Conservation (phyloP, 352 stramenopile species). For the Phytophthora vignae region DNA sequence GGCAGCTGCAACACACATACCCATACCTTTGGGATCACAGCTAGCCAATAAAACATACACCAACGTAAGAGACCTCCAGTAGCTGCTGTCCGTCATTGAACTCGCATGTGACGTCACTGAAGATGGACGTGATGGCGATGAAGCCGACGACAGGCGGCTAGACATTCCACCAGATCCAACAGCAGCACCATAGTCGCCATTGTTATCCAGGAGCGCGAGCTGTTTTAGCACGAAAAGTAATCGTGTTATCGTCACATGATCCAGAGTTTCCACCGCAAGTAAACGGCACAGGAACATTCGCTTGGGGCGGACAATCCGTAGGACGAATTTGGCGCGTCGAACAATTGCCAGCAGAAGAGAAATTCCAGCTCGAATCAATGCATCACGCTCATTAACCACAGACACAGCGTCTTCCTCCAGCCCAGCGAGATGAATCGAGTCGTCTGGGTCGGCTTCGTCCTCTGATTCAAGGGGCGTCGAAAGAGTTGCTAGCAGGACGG, state of each 20-base stretch:
- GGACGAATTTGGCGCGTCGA: slow-evolving; percentile 72
- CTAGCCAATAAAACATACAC: slow-evolving; percentile 78
- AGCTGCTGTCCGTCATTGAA: slow-evolving; percentile 42
- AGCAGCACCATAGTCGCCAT: background rate
- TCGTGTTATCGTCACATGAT: slow-evolving; percentile 73
- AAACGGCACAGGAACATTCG: slow-evolving; percentile 78
- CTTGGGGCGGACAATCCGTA: slow-evolving; percentile 71
- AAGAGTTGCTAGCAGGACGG: slow-evolving; percentile 58
- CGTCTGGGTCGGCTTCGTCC: slow-evolving; percentile 43
- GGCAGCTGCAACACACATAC: slow-evolving; percentile 74
- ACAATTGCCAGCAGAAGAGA: slow-evolving; percentile 77
- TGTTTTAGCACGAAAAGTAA: slow-evolving; percentile 78
- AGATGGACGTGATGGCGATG: slow-evolving; percentile 18
- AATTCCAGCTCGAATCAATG: slow-evolving; percentile 72
- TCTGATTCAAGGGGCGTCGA: slow-evolving; percentile 36
- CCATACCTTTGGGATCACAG: slow-evolving; percentile 80
- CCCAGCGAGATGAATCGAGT: slow-evolving; percentile 32
- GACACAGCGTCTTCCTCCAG: slow-evolving; percentile 68
- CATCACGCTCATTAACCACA: slow-evolving; percentile 71
- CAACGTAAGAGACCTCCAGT: slow-evolving; percentile 78
- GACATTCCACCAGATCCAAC: background rate
- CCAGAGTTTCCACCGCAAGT: slow-evolving; percentile 74
- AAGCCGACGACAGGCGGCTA: slow-evolving; percentile 21
- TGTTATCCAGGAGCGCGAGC: slow-evolving; percentile 56
- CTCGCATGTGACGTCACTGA: slow-evolving; percentile 33